Evolutionary conservation across 1,139 yeast species (phyloP), one percentile per base, ranked within the genome.

Genomic region (Debaryomycetaceae sp.): DNA sequence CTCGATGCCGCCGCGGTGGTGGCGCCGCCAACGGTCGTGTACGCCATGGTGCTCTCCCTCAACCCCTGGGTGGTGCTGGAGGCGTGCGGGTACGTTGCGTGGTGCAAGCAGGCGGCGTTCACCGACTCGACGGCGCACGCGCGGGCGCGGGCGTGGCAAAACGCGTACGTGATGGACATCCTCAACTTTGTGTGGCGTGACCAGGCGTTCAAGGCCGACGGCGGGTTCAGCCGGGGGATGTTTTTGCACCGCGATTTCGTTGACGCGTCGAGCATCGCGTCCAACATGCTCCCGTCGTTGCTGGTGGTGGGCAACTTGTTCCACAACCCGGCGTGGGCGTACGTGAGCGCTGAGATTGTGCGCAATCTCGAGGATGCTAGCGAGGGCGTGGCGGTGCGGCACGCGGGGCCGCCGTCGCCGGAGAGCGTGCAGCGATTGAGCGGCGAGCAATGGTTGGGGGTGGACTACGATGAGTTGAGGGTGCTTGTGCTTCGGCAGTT

Each of bases 131-230:
- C 49, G 9, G 49, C 52, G 4, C 39, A 44, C 5, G 43, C 51
- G 18, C 63, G 66, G 26, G 18, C n/a, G 13, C 20, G 22, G 23
- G 41, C 43, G n/a, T 32, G 69, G 4, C 78, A 74, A 33, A 77
- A 78, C 34, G 56, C 73, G 0, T 72, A 68, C 36, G 71, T 79
- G 6, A 64, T 76, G 63, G 88, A 81, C 46, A 45, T 73, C 5
- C 65, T 83, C 31, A 80, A 80, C 38, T 61, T 72, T 19, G 38
- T 78, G 1, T 82, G 89, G 89, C 58, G 83, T 41, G 78, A 78
- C 39, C 69, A 64, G 44, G 65, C 70, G 4, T 15, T 31, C 13
- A 14, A 28, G 5, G 34, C 36, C 2, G 33, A 41, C 1, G 40
- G 39, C 5, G 41, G 52, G 1, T 43, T 52, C 7, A 53, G 52